phyloP scores from a whole-genome alignment of 352 stramenopile species.

The Phytopythium sindhum region DNA sequence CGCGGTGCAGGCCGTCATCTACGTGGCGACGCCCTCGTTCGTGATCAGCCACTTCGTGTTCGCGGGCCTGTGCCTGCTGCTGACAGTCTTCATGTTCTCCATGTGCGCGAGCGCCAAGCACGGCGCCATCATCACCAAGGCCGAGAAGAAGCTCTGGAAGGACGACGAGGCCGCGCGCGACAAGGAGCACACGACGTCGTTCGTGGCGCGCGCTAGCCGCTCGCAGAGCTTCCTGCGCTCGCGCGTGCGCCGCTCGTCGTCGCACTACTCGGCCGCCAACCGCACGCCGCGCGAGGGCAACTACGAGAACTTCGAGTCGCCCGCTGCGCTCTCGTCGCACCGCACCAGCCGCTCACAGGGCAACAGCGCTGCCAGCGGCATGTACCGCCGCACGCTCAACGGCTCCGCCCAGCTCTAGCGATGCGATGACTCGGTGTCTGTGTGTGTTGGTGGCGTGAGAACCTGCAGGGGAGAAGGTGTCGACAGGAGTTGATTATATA shows the following conservation, averaged over 20 bases:
- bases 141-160: slow-evolving; percentile 76
- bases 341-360: slow-evolving; percentile 16
- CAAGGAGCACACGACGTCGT: slow-evolving; percentile 43
- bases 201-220: slow-evolving; percentile 50
- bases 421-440: neutral
- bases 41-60: slow-evolving; percentile 74
- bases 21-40: slow-evolving; percentile 66
- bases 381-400: slow-evolving; percentile 29
- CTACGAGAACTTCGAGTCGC: slow-evolving; percentile 85
- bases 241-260: slow-evolving; percentile 55
- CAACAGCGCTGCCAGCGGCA: slow-evolving; percentile 1
- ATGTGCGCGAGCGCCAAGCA: slow-evolving; percentile 78
- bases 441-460: neutral
- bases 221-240: slow-evolving; percentile 83
- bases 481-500: neutral
- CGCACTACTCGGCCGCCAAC: slow-evolving; percentile 32
- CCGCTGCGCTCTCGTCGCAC: slow-evolving; percentile 24
- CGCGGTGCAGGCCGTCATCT: slow-evolving; percentile 60
- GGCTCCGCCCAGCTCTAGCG: slow-evolving; percentile 21
- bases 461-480: too few species aligned
- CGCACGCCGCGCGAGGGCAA: slow-evolving; percentile 51
- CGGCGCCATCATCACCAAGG: slow-evolving; percentile 84
- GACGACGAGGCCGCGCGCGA: slow-evolving; percentile 36
- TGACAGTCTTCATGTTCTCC: slow-evolving; percentile 77
- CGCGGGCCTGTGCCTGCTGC: slow-evolving; percentile 53